These are phyloP conservation scores for Cornus kousa DNA, from an alignment of 148 eudicot species.

Conservation along the genomic window DNA sequence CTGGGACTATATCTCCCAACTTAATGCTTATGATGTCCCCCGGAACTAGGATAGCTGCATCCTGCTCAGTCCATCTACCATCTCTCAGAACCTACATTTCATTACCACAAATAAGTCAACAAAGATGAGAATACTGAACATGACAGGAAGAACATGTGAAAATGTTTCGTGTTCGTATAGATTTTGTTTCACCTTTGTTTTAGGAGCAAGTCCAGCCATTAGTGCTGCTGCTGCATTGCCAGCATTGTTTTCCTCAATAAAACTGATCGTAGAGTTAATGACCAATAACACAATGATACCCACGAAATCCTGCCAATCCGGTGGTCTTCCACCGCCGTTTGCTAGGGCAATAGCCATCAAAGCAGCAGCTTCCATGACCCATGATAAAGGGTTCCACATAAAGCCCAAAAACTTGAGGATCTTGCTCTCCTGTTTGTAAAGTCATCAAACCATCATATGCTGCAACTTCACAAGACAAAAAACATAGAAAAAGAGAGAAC, in stretches of 20 bases:
- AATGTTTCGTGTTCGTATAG: too few relatives aligned
- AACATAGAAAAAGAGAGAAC: too few relatives aligned
- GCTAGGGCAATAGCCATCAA: slow-evolving; percentile 61
- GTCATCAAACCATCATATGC: background rate
- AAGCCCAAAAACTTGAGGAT: slow-evolving; percentile 40
- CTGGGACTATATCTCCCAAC: slow-evolving; percentile 70
- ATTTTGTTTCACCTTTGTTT: slow-evolving; percentile 74
- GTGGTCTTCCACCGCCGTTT: slow-evolving; percentile 55
- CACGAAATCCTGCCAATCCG: slow-evolving; percentile 70
- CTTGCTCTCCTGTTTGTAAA: slow-evolving; percentile 30
- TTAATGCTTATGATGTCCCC: slow-evolving; percentile 71
- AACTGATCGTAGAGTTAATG: slow-evolving; percentile 72
- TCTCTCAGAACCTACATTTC: slow-evolving; percentile 52
- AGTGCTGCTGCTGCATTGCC: slow-evolving; percentile 77
- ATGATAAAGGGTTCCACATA: slow-evolving; percentile 72
- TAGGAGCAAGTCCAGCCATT: slow-evolving; percentile 79
- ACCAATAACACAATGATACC: slow-evolving; percentile 56
- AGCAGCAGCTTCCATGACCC: slow-evolving; percentile 75
- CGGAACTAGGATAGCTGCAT: slow-evolving; percentile 62
- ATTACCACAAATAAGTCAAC: background rate
- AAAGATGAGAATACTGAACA: background rate
- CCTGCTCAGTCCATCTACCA: slow-evolving; percentile 65
- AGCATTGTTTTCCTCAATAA: slow-evolving; percentile 75
- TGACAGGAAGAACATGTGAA: too few relatives aligned
- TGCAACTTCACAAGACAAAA: too few relatives aligned